Evolutionary conservation across 2,329 filamentous ascomycete genomes (phyloP), one percentile per base, ranked within the genome.

Genomic region (Diaporthe caulivora): DNA sequence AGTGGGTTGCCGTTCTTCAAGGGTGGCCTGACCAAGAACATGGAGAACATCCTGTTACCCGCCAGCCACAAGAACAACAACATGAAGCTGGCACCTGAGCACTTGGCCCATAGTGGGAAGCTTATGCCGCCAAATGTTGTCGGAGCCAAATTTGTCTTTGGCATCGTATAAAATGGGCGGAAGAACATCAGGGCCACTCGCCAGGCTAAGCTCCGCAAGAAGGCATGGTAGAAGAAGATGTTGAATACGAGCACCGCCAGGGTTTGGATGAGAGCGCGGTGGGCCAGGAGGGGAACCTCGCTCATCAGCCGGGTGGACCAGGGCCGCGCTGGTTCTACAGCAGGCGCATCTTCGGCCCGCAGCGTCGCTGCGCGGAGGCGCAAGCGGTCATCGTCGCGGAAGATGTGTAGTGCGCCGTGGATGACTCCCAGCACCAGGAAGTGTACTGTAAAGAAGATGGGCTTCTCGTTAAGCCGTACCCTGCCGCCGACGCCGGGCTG

Each of bases 1-100:
- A 98, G 88, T 5, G 95, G 95, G 78, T 92, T 90, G n/a, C 89
- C 92, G 77, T 94, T 94, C 85, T 97, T 98, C 70, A 97, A 81
- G 0, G 96, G 96, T 78, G 93, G 91, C 80, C 93, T 92, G 34
- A 92, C 91, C 79, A 98, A 90, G 81, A 95, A 95, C n/a, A 92
- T 84, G 7, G 93, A 92, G 80, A 98, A 98, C 34, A 93, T 90
- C 37, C 89, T 85, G 80, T 97, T 97, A 53, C 92, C 91, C 31
- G 92, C 85, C 72, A 94, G 89, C 95, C 95, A 98, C 42, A 97
- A 83, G 26, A 93, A 81, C 18, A 91, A 86, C 17, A 98, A 84
- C 68, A 97, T 80, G 34, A 89, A 87, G 0, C 93, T 92, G 4
- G 94, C 91, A 26, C 86, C 83, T 53, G 90, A 80, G 72, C 88